phyloP scores from a whole-genome alignment of 1,284 basidiomycete genomes.

The Cutaneotrichosporon curvatum region DNA sequence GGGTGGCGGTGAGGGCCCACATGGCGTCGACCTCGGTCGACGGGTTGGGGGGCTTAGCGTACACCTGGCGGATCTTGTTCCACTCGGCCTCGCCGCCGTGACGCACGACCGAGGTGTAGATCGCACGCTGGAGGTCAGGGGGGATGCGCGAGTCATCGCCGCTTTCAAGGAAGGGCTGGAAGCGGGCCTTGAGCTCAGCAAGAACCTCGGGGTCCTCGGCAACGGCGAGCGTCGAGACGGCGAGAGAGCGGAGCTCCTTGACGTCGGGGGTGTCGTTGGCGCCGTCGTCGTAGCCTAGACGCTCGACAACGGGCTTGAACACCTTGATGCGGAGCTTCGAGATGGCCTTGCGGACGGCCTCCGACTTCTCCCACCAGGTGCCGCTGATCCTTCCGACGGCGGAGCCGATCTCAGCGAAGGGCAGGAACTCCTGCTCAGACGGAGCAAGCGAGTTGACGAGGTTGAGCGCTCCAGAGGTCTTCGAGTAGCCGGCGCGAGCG shows the following conservation, averaged over 20 bases:
- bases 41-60: constrained; percentile 67
- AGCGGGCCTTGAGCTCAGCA: constrained; percentile 65
- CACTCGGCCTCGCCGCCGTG: constrained; percentile 73
- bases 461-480: constrained; percentile 68
- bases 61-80: constrained; percentile 63
- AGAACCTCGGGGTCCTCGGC: constrained; percentile 63
- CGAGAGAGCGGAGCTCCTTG: constrained; percentile 68
- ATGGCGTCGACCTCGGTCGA: constrained; percentile 62
- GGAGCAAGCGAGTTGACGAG: constrained; percentile 61
- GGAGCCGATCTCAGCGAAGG: constrained; percentile 39
- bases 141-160: constrained; percentile 75
- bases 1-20: constrained; percentile 45
- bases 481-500: constrained; percentile 68
- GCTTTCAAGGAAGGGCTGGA: constrained; percentile 62
- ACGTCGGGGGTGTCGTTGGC: constrained; percentile 64
- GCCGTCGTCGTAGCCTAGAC: constrained; percentile 71
- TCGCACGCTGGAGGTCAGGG: constrained; percentile 57
- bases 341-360: constrained; percentile 56
- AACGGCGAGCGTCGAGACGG: constrained; percentile 61
- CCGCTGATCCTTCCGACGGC: constrained; percentile 55
- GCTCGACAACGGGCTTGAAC: constrained; percentile 70
- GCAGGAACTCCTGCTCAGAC: constrained; percentile 59
- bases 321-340: constrained; percentile 63
- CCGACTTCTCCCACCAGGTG: constrained; percentile 79
- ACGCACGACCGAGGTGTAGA: constrained; percentile 52